A percentile compares a stretch with the other conserved stretches of the same genome.
These are phyloP conservation scores for Komagataella pseudopastoris DNA, from an alignment of 805 yeast genomes.

Conservation along the genomic window DNA sequence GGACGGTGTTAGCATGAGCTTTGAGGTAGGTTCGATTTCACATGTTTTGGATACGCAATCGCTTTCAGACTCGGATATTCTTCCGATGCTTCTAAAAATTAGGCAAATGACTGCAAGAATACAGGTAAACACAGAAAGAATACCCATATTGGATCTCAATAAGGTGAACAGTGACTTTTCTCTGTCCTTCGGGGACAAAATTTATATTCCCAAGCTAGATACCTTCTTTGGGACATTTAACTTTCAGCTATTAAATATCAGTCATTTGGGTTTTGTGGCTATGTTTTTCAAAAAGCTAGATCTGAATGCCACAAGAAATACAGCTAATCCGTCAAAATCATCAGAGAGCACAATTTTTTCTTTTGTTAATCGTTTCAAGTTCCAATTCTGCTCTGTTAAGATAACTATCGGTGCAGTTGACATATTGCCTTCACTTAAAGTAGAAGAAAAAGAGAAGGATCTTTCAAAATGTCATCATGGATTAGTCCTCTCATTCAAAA, in stretches of 20 bases:
- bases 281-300: not conserved
- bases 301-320: not conserved
- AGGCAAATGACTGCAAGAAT: not conserved
- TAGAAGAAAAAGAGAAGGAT: not conserved
- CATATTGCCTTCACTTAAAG: not conserved
- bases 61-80: not conserved
- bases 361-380: not conserved
- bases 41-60: not conserved
- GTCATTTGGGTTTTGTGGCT: not conserved
- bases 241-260: not conserved
- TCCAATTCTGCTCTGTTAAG: not conserved
- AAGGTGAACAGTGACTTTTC: not conserved
- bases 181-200: not conserved
- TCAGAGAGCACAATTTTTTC: not conserved
- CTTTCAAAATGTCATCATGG: not conserved
- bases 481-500: not conserved
- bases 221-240: not conserved
- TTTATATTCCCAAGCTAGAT: not conserved
- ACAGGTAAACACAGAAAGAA: not conserved
- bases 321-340: not conserved
- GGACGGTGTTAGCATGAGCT: not conserved
- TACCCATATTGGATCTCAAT: not conserved
- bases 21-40: not conserved
- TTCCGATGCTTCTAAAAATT: not conserved
- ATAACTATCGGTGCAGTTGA: not conserved